These are phyloP conservation scores for Acmispon strigosus DNA, from an alignment of 306 rosid species.

Conservation along the genomic window DNA sequence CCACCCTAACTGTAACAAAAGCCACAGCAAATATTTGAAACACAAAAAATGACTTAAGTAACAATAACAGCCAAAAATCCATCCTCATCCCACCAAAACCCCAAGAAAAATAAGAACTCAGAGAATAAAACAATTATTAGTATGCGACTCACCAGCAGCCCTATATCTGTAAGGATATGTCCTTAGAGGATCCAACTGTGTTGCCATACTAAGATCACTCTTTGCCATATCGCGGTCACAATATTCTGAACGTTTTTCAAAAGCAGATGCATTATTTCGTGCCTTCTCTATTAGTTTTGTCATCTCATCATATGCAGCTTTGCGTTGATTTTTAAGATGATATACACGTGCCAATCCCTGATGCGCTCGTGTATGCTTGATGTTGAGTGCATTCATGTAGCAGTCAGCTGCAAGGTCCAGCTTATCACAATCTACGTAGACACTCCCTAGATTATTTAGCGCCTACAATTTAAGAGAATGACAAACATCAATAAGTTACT, in stretches of 20 bases:
- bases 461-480: constrained; percentile 51
- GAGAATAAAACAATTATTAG: not conserved
- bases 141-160: constrained; percentile 70
- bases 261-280: constrained; percentile 76
- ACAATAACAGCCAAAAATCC: constrained; percentile 7
- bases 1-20: not conserved
- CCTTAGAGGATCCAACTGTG: constrained; percentile 79
- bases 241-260: constrained; percentile 89
- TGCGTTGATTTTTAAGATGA: constrained; percentile 69
- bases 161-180: constrained; percentile 94
- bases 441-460: constrained; percentile 80
- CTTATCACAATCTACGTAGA: constrained; percentile 76
- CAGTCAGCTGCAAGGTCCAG: constrained; percentile 91
- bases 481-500: constrained; percentile 11
- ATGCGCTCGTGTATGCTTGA: constrained; percentile 91
- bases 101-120: not conserved
- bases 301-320: constrained; percentile 95
- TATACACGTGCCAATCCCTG: constrained; percentile 91
- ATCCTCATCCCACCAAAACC: not conserved
- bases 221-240: constrained; percentile 96
- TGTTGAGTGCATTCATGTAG: constrained; percentile 79
- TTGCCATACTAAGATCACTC: constrained; percentile 72
- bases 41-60: not conserved
- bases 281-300: constrained; percentile 89
- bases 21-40: not conserved